phyloP scores from a whole-genome alignment of 148 eudicot genomes.

The Rhododendron simsii region DNA sequence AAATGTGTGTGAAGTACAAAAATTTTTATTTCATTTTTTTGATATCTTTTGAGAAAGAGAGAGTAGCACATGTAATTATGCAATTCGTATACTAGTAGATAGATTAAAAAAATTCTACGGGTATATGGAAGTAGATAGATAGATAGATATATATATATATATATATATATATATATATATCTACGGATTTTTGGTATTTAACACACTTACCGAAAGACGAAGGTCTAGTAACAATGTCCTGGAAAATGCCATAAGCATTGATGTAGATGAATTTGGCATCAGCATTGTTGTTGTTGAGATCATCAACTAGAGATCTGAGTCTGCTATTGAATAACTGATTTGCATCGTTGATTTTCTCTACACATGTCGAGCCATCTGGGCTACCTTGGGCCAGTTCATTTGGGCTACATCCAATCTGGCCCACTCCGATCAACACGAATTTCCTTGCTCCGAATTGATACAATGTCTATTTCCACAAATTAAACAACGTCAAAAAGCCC shows the following conservation, averaged over 20 bases:
- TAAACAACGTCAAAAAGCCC: background rate
- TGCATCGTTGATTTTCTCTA: conserved; percentile 33
- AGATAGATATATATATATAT: too few species aligned
- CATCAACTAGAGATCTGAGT: conserved; percentile 38
- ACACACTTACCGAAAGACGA: conserved; percentile 26
- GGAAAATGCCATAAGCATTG: conserved; percentile 49
- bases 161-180: too few species aligned
- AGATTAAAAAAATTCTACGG: too few species aligned
- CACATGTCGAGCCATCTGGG: conserved; percentile 61
- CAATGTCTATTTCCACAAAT: conserved; percentile 14
- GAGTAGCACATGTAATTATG: too few species aligned
- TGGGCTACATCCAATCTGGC: conserved; percentile 44
- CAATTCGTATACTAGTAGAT: too few species aligned
- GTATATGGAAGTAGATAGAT: too few species aligned
- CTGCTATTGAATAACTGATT: conserved; percentile 36
- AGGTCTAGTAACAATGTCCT: conserved; percentile 34
- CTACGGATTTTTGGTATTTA: too few species aligned
- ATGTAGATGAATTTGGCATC: conserved; percentile 43
- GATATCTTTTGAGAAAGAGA: too few species aligned
- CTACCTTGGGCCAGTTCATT: conserved; percentile 71
- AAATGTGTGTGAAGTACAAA: background rate
- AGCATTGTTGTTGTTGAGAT: conserved; percentile 23
- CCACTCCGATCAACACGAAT: conserved; percentile 42
- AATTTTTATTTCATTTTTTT: too few species aligned
- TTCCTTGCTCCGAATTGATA: conserved; percentile 53